Evolutionary conservation across 2,329 filamentous ascomycete species (phyloP).

Genomic region (Colletotrichum cordylinicola): DNA sequence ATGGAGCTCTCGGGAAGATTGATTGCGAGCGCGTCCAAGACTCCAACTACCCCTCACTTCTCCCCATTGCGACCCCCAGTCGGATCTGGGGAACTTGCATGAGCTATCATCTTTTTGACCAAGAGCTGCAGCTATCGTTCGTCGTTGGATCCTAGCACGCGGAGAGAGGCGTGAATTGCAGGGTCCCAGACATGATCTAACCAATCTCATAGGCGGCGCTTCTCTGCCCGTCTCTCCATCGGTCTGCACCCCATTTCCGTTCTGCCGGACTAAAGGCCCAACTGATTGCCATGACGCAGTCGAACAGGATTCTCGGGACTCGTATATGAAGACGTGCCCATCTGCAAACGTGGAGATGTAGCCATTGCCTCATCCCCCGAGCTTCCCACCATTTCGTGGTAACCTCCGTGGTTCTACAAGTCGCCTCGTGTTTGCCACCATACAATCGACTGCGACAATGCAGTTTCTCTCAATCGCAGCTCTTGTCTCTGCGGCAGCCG

Average conservation of each 20-base stretch:
- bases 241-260: neutral
- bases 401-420: neutral
- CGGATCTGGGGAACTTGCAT: neutral
- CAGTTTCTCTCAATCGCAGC: neutral
- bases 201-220: neutral
- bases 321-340: neutral
- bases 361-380: neutral
- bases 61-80: neutral
- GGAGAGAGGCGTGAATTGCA: neutral
- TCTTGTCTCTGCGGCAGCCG: constrained; percentile 9
- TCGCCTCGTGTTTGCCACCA: neutral
- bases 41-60: constrained; percentile 13
- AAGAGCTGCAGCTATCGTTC: neutral
- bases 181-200: neutral
- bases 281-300: neutral
- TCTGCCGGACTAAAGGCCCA: neutral
- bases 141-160: neutral
- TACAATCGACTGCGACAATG: neutral
- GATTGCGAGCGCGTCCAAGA: neutral
- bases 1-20: neutral
- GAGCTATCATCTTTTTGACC: neutral
- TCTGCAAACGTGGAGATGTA: neutral
- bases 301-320: neutral
- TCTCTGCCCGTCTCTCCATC: neutral
- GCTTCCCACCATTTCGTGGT: neutral